A percentile compares a stretch with the other conserved stretches of the same genome.
phyloP scores from a whole-genome alignment of 441 rosid species.

The Capsella rubella region DNA sequence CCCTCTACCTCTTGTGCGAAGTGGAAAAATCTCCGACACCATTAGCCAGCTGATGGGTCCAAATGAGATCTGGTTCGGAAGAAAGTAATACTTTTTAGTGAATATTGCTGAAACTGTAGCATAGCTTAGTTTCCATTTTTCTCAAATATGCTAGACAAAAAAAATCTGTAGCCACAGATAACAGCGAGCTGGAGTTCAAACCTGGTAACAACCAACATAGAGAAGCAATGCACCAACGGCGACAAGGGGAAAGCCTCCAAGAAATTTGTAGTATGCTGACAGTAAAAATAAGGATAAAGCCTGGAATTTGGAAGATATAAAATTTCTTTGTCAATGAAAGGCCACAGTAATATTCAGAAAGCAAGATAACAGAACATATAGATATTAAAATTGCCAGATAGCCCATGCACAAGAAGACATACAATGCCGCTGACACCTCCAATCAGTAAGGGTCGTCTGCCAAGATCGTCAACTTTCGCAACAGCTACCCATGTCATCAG shows the following conservation, averaged over 20 bases:
- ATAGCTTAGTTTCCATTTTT: constrained; percentile 12
- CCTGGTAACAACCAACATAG: constrained; percentile 97
- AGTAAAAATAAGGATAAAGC: constrained; percentile 82
- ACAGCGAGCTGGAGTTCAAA: constrained; percentile 42
- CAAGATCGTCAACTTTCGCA: constrained; percentile 91
- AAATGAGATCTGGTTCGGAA: constrained; percentile 69
- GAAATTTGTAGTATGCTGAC: constrained; percentile 87
- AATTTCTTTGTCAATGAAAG: constrained; percentile 3
- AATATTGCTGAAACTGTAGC: constrained; percentile 1
- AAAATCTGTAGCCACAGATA: constrained; percentile 18
- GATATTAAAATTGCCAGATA: not conserved
- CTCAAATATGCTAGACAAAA: constrained; percentile 7
- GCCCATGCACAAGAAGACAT: constrained; percentile 47
- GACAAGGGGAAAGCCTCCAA: constrained; percentile 73
- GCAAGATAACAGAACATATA: not conserved
- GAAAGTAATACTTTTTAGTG: constrained; percentile 7
- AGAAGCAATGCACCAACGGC: constrained; percentile 92
- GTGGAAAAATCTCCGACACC: constrained; percentile 96
- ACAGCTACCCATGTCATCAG: constrained; percentile 95
- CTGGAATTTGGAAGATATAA: constrained; percentile 51
- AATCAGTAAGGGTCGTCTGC: constrained; percentile 92
- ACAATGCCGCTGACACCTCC: constrained; percentile 96
- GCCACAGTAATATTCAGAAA: constrained; percentile 16
- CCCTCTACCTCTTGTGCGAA: constrained; percentile 80
- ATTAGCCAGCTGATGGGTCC: constrained; percentile 99